Evolutionary conservation across 2,329 filamentous ascomycete genomes (phyloP).

Genomic region (Byssothecium circinans): DNA sequence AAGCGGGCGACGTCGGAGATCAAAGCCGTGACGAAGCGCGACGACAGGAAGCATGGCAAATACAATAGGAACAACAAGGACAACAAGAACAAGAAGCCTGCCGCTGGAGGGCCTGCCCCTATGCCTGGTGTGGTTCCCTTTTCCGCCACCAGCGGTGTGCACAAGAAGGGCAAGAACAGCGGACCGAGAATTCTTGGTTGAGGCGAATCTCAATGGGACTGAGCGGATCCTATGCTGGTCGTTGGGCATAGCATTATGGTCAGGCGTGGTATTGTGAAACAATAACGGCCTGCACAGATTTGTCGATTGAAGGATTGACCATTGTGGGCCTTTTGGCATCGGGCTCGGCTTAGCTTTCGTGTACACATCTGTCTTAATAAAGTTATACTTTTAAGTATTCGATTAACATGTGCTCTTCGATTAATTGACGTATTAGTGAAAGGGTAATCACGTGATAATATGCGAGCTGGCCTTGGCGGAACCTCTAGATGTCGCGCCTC

Average conservation of each 20-base stretch:
- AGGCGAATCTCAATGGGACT: too few species aligned
- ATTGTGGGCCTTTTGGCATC: too few species aligned
- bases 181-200: constrained; percentile 33
- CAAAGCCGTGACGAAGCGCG: constrained; percentile 66
- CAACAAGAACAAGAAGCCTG: constrained; percentile 36
- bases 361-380: too few species aligned
- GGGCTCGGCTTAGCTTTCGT: too few species aligned
- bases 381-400: too few species aligned
- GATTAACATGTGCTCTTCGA: too few species aligned
- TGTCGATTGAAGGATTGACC: too few species aligned
- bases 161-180: constrained; percentile 37
- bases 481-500: constrained; percentile 14
- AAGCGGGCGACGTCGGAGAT: constrained; percentile 91
- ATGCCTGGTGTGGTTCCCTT: constrained; percentile 24
- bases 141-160: constrained; percentile 27
- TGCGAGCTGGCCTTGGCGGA: constrained; percentile 1
- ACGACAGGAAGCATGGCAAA: constrained; percentile 42
- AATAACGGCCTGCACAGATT: too few species aligned
- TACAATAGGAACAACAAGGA: constrained; percentile 55
- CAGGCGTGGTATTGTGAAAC: not conserved
- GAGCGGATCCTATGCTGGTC: not conserved
- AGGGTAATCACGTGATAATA: constrained; percentile 9
- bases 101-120: constrained; percentile 12
- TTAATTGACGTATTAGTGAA: too few species aligned
- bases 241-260: not conserved